phyloP scores from a whole-genome alignment of 305 asterid genomes.

The Fraxinus sp. region DNA sequence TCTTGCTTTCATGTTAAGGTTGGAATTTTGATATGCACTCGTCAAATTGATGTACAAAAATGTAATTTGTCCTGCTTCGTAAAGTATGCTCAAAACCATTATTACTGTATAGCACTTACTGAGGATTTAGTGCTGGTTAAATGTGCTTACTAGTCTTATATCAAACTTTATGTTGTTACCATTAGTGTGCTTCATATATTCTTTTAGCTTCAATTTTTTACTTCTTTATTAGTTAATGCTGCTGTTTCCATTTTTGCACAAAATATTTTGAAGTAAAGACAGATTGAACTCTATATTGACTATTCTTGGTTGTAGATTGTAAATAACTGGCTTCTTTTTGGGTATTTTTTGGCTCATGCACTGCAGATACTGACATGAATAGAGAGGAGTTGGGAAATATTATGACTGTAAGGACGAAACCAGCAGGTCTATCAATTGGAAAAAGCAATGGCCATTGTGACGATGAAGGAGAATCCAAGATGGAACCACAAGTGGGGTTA shows the following conservation, averaged over 20 bases:
- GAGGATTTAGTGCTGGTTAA: neutral
- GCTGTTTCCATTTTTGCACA: neutral
- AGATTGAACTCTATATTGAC: neutral
- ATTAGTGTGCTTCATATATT: neutral
- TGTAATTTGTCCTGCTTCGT: too few species aligned
- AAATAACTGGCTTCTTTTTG: neutral
- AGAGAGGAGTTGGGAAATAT: constrained; percentile 56
- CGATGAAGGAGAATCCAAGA: constrained; percentile 56
- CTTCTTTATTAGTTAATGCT: constrained; percentile 1
- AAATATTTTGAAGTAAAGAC: neutral
- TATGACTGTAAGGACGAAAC: constrained; percentile 69
- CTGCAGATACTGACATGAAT: constrained; percentile 61
- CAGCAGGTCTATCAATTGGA: constrained; percentile 40
- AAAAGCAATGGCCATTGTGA: constrained; percentile 50
- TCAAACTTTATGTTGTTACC: neutral
- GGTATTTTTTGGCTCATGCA: too few species aligned
- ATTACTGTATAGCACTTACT: neutral
- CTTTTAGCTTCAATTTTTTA: neutral
- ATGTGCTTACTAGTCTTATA: neutral
- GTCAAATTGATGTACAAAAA: constrained; percentile 14
- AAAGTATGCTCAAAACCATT: too few species aligned
- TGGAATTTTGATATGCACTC: neutral
- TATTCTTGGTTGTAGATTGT: constrained; percentile 3
- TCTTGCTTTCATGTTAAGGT: constrained; percentile 15
- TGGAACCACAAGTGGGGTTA: constrained; percentile 72